Conservation (phyloP, 2,329 filamentous ascomycete genomes). For the Hypoxylon sp. region DNA sequence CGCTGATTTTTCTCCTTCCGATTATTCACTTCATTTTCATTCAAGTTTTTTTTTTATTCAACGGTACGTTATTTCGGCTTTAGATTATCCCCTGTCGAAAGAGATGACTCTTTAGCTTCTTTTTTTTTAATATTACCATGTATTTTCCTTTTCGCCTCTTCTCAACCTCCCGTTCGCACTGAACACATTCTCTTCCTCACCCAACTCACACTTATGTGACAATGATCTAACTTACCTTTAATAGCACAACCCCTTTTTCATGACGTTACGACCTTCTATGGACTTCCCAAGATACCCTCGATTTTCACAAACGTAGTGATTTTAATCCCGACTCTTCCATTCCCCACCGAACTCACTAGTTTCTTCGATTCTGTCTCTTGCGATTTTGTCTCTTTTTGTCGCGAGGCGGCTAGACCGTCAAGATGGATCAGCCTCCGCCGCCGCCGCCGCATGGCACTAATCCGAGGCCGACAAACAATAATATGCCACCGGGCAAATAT, state of each 20-base stretch:
- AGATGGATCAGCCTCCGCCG: slow-evolving; percentile 73
- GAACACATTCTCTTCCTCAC: background rate
- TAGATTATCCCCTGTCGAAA: slow-evolving; percentile 22
- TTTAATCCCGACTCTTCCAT: slow-evolving; percentile 43
- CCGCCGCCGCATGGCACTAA: slow-evolving; percentile 86
- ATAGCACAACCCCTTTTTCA: slow-evolving; percentile 29
- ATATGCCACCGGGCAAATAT: slow-evolving; percentile 86
- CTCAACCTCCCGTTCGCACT: background rate
- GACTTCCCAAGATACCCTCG: slow-evolving; percentile 49
- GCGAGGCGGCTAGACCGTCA: slow-evolving; percentile 43
- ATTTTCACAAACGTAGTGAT: slow-evolving; percentile 27
- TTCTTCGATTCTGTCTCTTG: slow-evolving; percentile 16
- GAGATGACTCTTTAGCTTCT: slow-evolving; percentile 28
- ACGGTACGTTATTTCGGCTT: slow-evolving; percentile 32
- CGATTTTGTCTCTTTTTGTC: slow-evolving; percentile 13
- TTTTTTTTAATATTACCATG: background rate
- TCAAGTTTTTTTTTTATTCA: slow-evolving; percentile 12
- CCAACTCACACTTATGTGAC: slow-evolving; percentile 1
- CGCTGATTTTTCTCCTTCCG: slow-evolving; percentile 15
- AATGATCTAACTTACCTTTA: slow-evolving; percentile 17
- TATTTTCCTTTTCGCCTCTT: background rate
- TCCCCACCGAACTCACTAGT: slow-evolving; percentile 24
- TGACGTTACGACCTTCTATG: slow-evolving; percentile 48
- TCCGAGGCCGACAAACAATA: slow-evolving; percentile 69
- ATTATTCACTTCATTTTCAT: slow-evolving; percentile 2